Evolutionary conservation across 2,329 filamentous ascomycete genomes (phyloP).

Genomic region (Fusarium armeniacum): DNA sequence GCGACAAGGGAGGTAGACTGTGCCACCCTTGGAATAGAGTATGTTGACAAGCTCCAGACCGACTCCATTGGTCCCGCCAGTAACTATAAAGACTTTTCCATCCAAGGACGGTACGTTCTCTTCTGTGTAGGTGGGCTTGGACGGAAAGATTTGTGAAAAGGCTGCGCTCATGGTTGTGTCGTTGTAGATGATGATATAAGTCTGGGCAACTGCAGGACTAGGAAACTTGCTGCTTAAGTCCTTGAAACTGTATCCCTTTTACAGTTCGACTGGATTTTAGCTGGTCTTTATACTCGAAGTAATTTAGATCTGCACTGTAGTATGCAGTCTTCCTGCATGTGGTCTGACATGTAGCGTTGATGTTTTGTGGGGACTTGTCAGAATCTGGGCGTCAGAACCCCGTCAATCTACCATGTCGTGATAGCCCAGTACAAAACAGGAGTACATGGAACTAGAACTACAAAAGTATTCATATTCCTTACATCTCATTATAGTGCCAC

Average conservation of each 20-base stretch:
- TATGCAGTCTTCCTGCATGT: too few species aligned
- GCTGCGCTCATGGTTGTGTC: background rate
- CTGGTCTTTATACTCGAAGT: background rate
- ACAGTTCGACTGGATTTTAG: rapidly evolving
- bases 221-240: rapidly evolving
- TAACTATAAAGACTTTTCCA: conserved; percentile 63
- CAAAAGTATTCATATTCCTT: rapidly evolving
- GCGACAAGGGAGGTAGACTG: conserved; percentile 58
- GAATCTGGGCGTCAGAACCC: background rate
- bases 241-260: rapidly evolving
- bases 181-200: rapidly evolving
- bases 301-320: too few species aligned
- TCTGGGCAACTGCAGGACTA: rapidly evolving
- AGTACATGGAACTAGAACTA: background rate
- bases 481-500: rapidly evolving
- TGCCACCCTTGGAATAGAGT: conserved; percentile 66
- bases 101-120: conserved; percentile 46
- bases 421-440: rapidly evolving
- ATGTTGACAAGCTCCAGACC: conserved; percentile 67
- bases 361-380: rapidly evolving
- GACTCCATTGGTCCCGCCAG: conserved; percentile 58
- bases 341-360: background rate
- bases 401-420: background rate
- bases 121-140: conserved; percentile 48
- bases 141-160: conserved; percentile 31